Evolutionary conservation across 2,329 filamentous ascomycete genomes (phyloP).

Genomic region (Colletotrichum tabaci): DNA sequence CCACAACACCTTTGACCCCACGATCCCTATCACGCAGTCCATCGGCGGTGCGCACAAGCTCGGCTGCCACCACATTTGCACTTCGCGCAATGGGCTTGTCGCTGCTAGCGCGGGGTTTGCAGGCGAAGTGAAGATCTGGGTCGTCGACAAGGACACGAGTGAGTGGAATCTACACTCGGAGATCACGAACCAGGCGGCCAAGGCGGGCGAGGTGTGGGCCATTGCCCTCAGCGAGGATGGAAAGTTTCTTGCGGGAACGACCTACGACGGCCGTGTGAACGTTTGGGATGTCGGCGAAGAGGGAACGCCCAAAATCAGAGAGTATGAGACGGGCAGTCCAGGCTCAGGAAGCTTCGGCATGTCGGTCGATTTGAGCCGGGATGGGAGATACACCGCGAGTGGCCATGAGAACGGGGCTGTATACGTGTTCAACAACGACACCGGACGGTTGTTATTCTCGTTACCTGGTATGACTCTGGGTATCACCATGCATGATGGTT

Average conservation of each 20-base stretch:
- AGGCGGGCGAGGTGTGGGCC: conserved; percentile 86
- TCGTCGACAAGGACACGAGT: conserved; percentile 68
- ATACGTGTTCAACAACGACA: conserved; percentile 96
- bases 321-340: conserved; percentile 84
- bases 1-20: conserved; percentile 79
- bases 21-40: conserved; percentile 84
- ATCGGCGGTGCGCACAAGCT: conserved; percentile 86
- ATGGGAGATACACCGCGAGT: conserved; percentile 89
- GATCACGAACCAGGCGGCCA: conserved; percentile 61
- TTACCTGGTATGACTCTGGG: conserved; percentile 75
- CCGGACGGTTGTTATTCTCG: conserved; percentile 87
- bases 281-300: conserved; percentile 81
- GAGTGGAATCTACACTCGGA: conserved; percentile 67
- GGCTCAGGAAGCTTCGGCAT: conserved; percentile 90
- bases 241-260: conserved; percentile 87
- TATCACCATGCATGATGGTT: neutral
- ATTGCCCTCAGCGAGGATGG: conserved; percentile 89
- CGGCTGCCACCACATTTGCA: conserved; percentile 91
- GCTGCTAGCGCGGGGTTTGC: conserved; percentile 91
- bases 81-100: conserved; percentile 76
- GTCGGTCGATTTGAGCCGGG: conserved; percentile 83
- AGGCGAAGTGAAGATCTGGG: conserved; percentile 90
- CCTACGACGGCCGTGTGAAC: conserved; percentile 88
- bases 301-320: conserved; percentile 76
- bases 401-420: conserved; percentile 94